Evolutionary conservation across 2,329 filamentous ascomycete genomes (phyloP), one percentile per base, ranked within the genome.

Genomic region (Claviceps cyperi): DNA sequence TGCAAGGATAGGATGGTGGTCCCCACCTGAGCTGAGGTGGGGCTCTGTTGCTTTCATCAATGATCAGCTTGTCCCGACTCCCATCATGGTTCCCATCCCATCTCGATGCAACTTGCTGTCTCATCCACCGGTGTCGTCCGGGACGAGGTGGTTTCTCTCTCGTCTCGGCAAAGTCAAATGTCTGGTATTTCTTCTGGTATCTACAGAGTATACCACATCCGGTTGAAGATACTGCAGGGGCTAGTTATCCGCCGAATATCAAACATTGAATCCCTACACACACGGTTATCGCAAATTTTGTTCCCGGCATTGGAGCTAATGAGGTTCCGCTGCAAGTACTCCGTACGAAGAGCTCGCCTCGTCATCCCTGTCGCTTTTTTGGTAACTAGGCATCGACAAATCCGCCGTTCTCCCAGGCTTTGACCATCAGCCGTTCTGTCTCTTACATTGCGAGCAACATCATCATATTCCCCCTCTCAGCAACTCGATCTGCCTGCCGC

Each of bases 301-400:
- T 35, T 38, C 40, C 22, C 22, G 22, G 7, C 22, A 47, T 32
- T 32, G 28, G 28, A 11, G 28, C 28, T 32, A 41, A 52, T 41
- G 47, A 50, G 39, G 38, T 40, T 43, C 35, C 47, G 44, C 39
- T 35, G 21, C 24, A 6, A 28, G 24, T 36, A n/a, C n/a, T n/a
- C n/a, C n/a, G n/a, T n/a, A 37, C 44, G 32, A 36, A 17, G 38
- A 52, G 50, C 44, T 50, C 37, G 43, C 37, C 37, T 37, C 50
- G 43, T 40, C 43, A 52, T 50, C 47, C 44, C 35, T 36, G 47
- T 48, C 22, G 15, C 21, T 19, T 36, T 19, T 35, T 37, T 38
- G 14, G 36, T 47, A 43, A 51, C 41, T n/a, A 43, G 21, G 7
- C 8, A 43, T 48, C 46, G 15, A 44, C 36, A 36, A 8, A 47